Evolutionary conservation across 148 eudicot genomes (phyloP).

Genomic region (Dianthus caryophyllus): DNA sequence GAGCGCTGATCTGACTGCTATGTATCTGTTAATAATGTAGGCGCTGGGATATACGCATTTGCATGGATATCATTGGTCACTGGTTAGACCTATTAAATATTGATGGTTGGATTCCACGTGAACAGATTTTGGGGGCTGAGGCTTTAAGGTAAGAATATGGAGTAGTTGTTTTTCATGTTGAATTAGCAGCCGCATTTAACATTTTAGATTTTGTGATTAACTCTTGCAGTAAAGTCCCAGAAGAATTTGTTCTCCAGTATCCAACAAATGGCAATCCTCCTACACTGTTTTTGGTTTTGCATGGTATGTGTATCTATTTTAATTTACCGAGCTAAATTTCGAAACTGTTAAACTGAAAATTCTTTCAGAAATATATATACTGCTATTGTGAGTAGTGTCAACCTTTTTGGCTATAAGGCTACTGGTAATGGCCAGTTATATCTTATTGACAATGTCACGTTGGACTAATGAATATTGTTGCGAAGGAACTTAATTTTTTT

Average conservation of each 20-base stretch:
- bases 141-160: slow-evolving; percentile 70
- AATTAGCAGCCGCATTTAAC: slow-evolving; percentile 2
- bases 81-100: slow-evolving; percentile 95
- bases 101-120: slow-evolving; percentile 99
- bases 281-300: slow-evolving; percentile 76
- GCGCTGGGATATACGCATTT: slow-evolving; percentile 82
- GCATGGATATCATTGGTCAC: slow-evolving; percentile 90
- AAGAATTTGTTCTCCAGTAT: slow-evolving; percentile 84
- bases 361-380: not conserved
- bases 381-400: not conserved
- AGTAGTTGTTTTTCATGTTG: not conserved
- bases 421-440: not conserved
- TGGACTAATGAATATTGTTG: not conserved
- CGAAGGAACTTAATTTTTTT: slow-evolving; percentile 4
- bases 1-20: slow-evolving; percentile 3
- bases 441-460: not conserved
- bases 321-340: not conserved
- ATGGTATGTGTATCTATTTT: slow-evolving; percentile 43
- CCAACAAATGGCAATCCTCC: slow-evolving; percentile 99
- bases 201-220: slow-evolving; percentile 3
- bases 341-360: not conserved
- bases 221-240: slow-evolving; percentile 84
- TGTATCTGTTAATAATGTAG: slow-evolving; percentile 28
- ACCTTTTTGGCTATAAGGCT: not conserved
- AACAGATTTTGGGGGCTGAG: slow-evolving; percentile 93